Evolutionary conservation across 192 early-diverging fungal species (phyloP).

Genomic region (Coemansia sp.): DNA sequence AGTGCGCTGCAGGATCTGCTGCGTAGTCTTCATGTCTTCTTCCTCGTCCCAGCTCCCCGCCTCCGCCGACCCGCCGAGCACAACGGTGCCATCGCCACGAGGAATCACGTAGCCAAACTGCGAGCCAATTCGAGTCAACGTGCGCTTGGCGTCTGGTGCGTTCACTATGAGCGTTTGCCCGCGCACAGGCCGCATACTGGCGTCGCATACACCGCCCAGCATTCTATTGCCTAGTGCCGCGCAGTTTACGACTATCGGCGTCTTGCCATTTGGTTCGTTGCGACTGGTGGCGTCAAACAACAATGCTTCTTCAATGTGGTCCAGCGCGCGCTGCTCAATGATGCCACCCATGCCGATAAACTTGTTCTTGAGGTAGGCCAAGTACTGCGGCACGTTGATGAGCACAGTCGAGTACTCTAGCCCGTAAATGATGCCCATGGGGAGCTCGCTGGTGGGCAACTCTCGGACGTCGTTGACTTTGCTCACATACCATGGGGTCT

Average conservation of each 20-base stretch:
- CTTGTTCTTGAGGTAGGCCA: conserved; percentile 27
- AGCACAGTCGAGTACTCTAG: conserved; percentile 37
- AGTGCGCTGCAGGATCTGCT: conserved; percentile 43
- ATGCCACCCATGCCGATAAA: conserved; percentile 23
- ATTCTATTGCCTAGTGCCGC: conserved; percentile 70
- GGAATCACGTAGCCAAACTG: conserved; percentile 49
- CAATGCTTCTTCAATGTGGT: conserved; percentile 26
- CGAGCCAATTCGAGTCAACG: conserved; percentile 57
- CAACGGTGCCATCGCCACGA: conserved; percentile 43
- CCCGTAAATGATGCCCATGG: conserved; percentile 21
- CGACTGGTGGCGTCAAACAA: neutral
- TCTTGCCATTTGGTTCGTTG: neutral
- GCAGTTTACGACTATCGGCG: conserved; percentile 74
- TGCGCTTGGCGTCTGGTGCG: conserved; percentile 71
- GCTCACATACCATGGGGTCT: conserved; percentile 16
- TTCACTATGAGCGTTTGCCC: conserved; percentile 82
- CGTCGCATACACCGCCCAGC: conserved; percentile 76
- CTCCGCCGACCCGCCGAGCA: conserved; percentile 49
- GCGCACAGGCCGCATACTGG: conserved; percentile 71
- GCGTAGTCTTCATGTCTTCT: conserved; percentile 40
- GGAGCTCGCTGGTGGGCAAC: conserved; percentile 18
- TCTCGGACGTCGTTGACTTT: conserved; percentile 14
- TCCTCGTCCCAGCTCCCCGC: conserved; percentile 30
- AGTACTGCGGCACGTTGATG: conserved; percentile 46
- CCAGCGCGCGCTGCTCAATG: conserved; percentile 12